Conservation (phyloP, 2,329 filamentous ascomycete genomes). For the Alternaria tenuissima region DNA sequence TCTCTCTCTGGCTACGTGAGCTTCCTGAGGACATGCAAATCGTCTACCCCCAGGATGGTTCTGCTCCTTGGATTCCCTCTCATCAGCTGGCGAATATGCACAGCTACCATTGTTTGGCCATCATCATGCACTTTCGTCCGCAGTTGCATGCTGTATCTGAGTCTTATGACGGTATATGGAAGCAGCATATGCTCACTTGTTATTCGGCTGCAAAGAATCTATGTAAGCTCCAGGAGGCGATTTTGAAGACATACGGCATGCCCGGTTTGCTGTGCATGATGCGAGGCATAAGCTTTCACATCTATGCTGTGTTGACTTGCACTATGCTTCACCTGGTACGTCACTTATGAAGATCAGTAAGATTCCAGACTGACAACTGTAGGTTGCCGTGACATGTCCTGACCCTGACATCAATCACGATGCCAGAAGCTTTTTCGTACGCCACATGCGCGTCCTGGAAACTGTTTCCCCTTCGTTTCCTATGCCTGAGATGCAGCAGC, state of each 20-base stretch:
- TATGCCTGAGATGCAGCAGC: constrained; percentile 87
- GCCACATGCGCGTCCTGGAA: constrained; percentile 94
- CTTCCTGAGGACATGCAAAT: constrained; percentile 82
- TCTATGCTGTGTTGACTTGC: constrained; percentile 91
- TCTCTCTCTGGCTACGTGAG: constrained; percentile 77
- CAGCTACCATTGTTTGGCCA: constrained; percentile 83
- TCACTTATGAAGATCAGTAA: constrained; percentile 27
- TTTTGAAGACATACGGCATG: constrained; percentile 78
- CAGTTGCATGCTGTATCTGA: constrained; percentile 79
- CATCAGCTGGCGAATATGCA: constrained; percentile 91
- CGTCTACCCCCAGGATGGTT: constrained; percentile 78
- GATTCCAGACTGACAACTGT: constrained; percentile 20
- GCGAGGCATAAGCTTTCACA: constrained; percentile 90
- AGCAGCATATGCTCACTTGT: constrained; percentile 84
- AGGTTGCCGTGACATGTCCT: constrained; percentile 93
- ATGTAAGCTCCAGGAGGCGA: constrained; percentile 85
- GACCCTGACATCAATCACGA: constrained; percentile 87
- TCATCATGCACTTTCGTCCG: constrained; percentile 87
- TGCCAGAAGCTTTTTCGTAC: constrained; percentile 86
- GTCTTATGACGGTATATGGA: constrained; percentile 82
- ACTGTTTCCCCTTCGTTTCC: constrained; percentile 83
- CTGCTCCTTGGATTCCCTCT: constrained; percentile 82
- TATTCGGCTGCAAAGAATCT: constrained; percentile 85
- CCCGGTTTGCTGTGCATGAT: constrained; percentile 89
- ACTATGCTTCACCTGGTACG: constrained; percentile 91